Base-by-base conservation (phyloP, 2,329 filamentous ascomycete genomes). In the Verticillium tricorpus region DNA sequence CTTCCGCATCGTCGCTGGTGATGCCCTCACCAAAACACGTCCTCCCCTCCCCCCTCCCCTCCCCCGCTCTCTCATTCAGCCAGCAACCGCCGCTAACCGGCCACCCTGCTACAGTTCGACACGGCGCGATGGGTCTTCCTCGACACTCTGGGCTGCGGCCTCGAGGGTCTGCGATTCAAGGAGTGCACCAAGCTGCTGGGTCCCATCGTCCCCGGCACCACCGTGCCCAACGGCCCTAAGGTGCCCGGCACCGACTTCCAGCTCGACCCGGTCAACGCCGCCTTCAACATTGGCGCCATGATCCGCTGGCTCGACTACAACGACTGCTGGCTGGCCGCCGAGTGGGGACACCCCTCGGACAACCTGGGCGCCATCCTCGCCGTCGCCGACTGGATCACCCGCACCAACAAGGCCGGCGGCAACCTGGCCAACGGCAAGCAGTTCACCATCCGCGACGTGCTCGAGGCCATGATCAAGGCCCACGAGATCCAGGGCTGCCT, bases 231-330 rank as follows among this genome's bases (percentile, higher is more conserved):
- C 74, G 95, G 95, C 68, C 89, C 92, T 71, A 92, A 89, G 74
- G 92, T 99, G 55, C 92, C 91, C 50, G 95, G 95, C 67, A 98
- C 95, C 35, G 87, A 90, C 68, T 98, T 94, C 81, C 89, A 96
- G 79, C 88, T 99, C 69, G 95, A 98, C 76, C 95, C 95, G 45
- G 88, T 98, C 74, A 94, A 94, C 71, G 95, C 90, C 66, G 95
- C 95, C 67, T 98, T 99, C 87, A 98, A 98, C 85, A 98, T 99
- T 71, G 95, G 95, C 71, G 91, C 95, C 72, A 96, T 97, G 89
- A 97, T 99, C 81, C 87, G 95, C 74, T 99, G 95, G 95, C 87
- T 99, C 72, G 95, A 99, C 82, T 99, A 98, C 86, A 99, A 99
- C 78, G 95, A 99, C 85, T 98, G 95, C 87, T 99, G 94, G 95